phyloP scores from a whole-genome alignment of 2,329 filamentous ascomycete species.

The Monilinia polystroma region DNA sequence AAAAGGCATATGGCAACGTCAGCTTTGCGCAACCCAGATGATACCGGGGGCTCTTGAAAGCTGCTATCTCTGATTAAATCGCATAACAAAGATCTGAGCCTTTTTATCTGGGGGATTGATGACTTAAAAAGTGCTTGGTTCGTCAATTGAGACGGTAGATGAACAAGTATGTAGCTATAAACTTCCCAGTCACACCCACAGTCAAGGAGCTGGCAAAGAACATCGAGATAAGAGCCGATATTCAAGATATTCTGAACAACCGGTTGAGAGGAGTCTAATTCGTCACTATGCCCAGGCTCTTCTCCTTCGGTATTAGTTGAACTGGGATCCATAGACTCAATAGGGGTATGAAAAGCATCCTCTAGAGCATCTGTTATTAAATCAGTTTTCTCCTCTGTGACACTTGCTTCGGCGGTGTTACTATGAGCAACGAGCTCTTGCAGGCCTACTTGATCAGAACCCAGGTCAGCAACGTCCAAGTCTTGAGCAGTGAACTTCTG shows the following conservation, averaged over 20 bases:
- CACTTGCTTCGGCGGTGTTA: neutral
- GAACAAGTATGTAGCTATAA: constrained; percentile 85
- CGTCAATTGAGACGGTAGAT: constrained; percentile 81
- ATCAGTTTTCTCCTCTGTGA: neutral
- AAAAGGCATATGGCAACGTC: constrained; percentile 89
- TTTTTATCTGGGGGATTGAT: constrained; percentile 71
- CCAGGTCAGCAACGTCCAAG: neutral
- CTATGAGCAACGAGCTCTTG: neutral
- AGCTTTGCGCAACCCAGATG: constrained; percentile 78
- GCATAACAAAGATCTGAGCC: constrained; percentile 73
- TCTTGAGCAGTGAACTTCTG: constrained; percentile 12
- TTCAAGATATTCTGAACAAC: constrained; percentile 28
- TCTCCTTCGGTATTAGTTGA: neutral
- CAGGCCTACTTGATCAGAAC: neutral
- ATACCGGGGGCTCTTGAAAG: constrained; percentile 77
- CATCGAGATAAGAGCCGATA: constrained; percentile 65
- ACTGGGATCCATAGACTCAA: neutral
- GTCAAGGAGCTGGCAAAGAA: constrained; percentile 70
- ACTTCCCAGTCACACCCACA: constrained; percentile 83
- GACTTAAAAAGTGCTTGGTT: constrained; percentile 84
- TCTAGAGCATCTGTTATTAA: neutral
- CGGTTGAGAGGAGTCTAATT: neutral
- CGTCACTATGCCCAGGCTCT: neutral
- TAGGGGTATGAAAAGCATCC: neutral
- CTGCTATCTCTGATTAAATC: constrained; percentile 76